Percentiles rank a stretch among this genome's conserved stretches.
Conservation (phyloP, 495 filamentous ascomycete genomes). For the Penicillium longicatenatum region DNA sequence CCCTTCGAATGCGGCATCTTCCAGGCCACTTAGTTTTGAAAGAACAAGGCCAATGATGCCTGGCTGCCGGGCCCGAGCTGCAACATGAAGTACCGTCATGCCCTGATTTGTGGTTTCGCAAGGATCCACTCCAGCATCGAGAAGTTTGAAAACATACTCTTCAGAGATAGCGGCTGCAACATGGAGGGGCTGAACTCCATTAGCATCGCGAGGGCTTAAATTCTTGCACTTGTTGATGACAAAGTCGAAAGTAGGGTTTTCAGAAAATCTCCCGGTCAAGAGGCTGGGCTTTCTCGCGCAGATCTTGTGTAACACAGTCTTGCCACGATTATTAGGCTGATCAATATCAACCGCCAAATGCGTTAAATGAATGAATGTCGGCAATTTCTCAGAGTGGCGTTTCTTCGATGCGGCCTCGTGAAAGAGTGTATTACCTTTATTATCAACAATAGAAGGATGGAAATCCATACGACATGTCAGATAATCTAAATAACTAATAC, state of each 20-base stretch:
- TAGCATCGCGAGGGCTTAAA: background rate
- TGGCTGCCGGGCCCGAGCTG: conserved; percentile 18
- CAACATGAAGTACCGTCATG: conserved; percentile 21
- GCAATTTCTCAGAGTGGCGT: background rate
- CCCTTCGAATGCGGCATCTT: background rate
- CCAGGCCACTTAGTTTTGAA: background rate
- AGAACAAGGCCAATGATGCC: conserved; percentile 15
- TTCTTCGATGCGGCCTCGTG: background rate
- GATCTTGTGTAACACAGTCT: background rate
- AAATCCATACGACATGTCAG: background rate
- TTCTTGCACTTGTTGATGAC: background rate
- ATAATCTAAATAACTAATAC: background rate
- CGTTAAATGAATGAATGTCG: background rate
- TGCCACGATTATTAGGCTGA: background rate
- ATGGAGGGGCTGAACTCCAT: background rate
- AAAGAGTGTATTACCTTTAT: background rate
- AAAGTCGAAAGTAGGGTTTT: background rate
- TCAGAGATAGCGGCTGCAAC: background rate
- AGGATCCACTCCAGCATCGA: background rate
- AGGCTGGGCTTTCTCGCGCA: background rate
- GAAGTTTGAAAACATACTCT: background rate
- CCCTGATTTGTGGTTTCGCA: conserved; percentile 15
- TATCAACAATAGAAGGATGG: background rate
- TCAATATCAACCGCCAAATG: background rate
- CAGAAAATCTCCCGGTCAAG: background rate